A percentile compares a stretch with the other conserved stretches of the same genome.
Evolutionary conservation across 495 filamentous ascomycete genomes (phyloP).

Genomic region (Aspergillus heteromorphus): DNA sequence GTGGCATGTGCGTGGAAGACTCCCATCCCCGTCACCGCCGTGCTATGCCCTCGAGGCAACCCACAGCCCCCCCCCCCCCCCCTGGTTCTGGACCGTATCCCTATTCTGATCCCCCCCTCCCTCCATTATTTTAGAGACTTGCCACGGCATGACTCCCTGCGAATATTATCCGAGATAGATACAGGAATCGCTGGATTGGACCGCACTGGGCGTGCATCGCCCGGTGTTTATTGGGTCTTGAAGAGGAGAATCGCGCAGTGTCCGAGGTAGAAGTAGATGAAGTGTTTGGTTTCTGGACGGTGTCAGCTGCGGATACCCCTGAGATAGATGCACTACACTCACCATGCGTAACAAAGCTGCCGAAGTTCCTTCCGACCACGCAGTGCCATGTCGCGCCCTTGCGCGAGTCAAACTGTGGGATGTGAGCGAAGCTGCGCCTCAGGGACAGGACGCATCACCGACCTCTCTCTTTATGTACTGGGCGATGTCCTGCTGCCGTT

Average conservation of each 20-base stretch:
- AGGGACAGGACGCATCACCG: slow-evolving; percentile 19
- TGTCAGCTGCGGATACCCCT: slow-evolving; percentile 9
- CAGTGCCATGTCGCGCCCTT: slow-evolving; percentile 98
- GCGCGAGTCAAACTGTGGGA: slow-evolving; percentile 71
- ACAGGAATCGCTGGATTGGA: background rate
- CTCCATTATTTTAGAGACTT: background rate
- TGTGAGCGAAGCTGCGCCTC: slow-evolving; percentile 20
- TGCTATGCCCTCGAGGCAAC: background rate
- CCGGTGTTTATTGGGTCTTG: slow-evolving; percentile 78
- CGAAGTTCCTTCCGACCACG: slow-evolving; percentile 97
- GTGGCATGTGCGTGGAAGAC: background rate
- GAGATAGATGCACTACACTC: slow-evolving; percentile 18
- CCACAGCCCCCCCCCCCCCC: background rate
- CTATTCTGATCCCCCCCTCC: background rate
- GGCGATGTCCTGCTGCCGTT: slow-evolving; percentile 71
- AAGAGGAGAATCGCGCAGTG: slow-evolving; percentile 98
- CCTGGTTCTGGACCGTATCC: background rate
- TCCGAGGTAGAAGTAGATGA: slow-evolving; percentile 99
- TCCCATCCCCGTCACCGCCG: no score
- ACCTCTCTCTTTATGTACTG: slow-evolving; percentile 97
- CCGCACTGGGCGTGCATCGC: background rate
- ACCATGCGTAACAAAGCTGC: slow-evolving; percentile 98
- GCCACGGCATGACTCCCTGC: background rate
- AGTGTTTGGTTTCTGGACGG: slow-evolving; percentile 88
- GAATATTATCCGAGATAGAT: slow-evolving; percentile 8